phyloP scores from a whole-genome alignment of 306 rosid species.

The Purshia tridentata region DNA sequence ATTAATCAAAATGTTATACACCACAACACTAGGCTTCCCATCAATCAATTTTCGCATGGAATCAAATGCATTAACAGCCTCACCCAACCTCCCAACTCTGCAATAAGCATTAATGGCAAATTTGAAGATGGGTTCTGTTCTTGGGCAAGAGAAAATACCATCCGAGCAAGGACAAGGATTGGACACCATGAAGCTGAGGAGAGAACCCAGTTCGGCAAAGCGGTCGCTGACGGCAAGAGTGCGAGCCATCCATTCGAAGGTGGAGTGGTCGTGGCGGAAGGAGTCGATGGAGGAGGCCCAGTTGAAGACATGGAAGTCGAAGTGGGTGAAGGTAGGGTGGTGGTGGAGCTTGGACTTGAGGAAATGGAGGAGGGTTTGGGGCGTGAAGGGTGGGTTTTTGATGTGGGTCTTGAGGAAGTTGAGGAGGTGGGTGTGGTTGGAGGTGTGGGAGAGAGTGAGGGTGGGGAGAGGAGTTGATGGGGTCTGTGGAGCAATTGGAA shows the following conservation, averaged over 20 bases:
- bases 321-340: conserved; percentile 70
- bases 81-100: conserved; percentile 50
- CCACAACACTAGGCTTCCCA: conserved; percentile 53
- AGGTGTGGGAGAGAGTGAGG: conserved; percentile 43
- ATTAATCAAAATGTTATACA: conserved; percentile 64
- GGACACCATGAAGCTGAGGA: conserved; percentile 52
- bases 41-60: conserved; percentile 64
- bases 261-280: conserved; percentile 71
- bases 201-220: conserved; percentile 46
- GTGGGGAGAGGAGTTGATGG: conserved; percentile 35
- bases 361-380: conserved; percentile 63
- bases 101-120: conserved; percentile 56
- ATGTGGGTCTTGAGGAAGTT: conserved; percentile 56
- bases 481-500: conserved; percentile 41
- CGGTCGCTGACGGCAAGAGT: conserved; percentile 63
- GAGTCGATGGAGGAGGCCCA: conserved; percentile 85
- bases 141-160: conserved; percentile 75
- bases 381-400: conserved; percentile 48
- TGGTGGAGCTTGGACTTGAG: conserved; percentile 74
- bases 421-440: conserved; percentile 54
- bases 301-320: conserved; percentile 75
- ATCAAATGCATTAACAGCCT: conserved; percentile 55
- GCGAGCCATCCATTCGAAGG: conserved; percentile 76
- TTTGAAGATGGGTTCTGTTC: conserved; percentile 55
- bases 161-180: conserved; percentile 77